Evolutionary conservation across 2,329 filamentous ascomycete genomes (phyloP), one percentile per base, ranked within the genome.

Genomic region (Sclerotinia glacialis): DNA sequence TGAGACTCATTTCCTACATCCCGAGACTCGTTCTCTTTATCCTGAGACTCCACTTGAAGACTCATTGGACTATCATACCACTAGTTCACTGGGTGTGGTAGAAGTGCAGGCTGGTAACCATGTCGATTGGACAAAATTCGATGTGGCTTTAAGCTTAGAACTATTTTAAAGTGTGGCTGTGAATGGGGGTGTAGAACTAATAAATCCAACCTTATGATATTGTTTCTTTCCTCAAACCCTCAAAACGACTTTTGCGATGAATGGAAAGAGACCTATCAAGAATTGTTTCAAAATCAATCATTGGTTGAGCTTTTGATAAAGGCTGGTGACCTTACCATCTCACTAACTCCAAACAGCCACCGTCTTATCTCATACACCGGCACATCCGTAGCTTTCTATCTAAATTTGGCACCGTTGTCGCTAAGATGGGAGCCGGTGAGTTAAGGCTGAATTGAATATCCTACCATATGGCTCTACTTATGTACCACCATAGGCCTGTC

Each of bases 31-130:
- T 23, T 37, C 21, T n/a, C 58, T 61, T 11, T 37, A 26, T 61
- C 58, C 44, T 26, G 58, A 61, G 58, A 61, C 58, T 44, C 46
- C 56, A 58, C 53, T 64, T 62, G 52, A 58, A 59, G 42, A 58
- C 64, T 53, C 49, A 53, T 54, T 53, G 23, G 31, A 47, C 49
- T 65, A 55, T 59, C 34, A 26, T 52, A 44, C 23, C 58, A 31
- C 46, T 26, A 11, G 28, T 21, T n/a, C 44, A 46, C 6, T n/a
- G 34, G 34, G 47, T 66, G 14, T 34, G 12, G 18, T 28, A 14
- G 14, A 47, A 61, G 49, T 50, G 23, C 31, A 21, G 18, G 23
- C 52, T 7, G 44, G 26, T 34, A 49, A 28, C 26, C n/a, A 60
- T 37, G 18, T 40, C 31, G 3, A 49, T 21, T 60, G 21, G 44